Evolutionary conservation across 495 filamentous ascomycete species (phyloP), one percentile per base, ranked within the genome.

Genomic region (Penicillium egyptiacum): DNA sequence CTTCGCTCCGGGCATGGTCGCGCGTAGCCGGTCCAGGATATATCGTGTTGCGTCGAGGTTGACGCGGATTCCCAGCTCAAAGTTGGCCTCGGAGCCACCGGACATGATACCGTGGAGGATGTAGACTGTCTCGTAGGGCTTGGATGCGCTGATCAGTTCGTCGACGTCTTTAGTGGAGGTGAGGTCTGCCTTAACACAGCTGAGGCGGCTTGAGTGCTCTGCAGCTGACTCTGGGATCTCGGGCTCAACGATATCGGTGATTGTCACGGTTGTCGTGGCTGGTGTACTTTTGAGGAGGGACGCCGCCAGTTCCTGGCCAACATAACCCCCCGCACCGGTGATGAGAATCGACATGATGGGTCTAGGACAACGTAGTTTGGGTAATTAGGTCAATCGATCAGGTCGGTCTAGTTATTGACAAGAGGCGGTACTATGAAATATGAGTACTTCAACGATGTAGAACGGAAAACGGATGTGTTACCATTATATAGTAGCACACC

Each of bases 21-120:
- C 61, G 25, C 84, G 81, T 6, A 91, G 77, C 28, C 75, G 71
- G 47, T 90, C 82, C 28, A 91, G 75, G 42, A 93, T 75, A 28
- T 74, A 71, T 16, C 85, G 76, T 3, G 84, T 84, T n/a, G 86
- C 80, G 69, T 91, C 82, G 33, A 95, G 76, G 68, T 95, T 95
- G 50, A 91, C 88, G 40, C 70, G 69, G 50, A 90, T 78, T 3
- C 88, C 89, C 14, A 89, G 77, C 44, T 90, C 87, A 63, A 89
- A 86, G 67, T 93, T 80, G 23, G 84, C 84, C 67, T 95, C 90
- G 17, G 85, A 79, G 44, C 86, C 87, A 20, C 84, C 82, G 35
- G 87, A 90, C 90, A 93, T 92, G 72, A 95, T 90, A 45, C 90
- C 90, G 71, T 95, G 90, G 62, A 95, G 84, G 52, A 92, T 68